phyloP scores from a whole-genome alignment of 148 eudicot species.

The Spergularia marina region DNA sequence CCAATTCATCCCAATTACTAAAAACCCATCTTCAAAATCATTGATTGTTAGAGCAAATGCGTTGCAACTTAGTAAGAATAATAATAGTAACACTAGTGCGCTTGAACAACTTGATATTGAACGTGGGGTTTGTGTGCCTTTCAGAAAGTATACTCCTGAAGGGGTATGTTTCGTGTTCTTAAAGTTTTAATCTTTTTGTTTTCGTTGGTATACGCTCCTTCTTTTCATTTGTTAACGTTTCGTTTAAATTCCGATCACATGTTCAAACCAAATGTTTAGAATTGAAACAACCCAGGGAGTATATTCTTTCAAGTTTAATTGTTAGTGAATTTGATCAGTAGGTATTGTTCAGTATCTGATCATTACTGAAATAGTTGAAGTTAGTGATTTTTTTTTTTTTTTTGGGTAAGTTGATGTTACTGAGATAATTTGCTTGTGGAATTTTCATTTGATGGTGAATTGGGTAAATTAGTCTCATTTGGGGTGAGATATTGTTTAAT shows the following conservation, averaged over 20 bases:
- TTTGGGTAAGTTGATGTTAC: neutral
- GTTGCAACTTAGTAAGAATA: conserved; percentile 28
- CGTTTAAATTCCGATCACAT: too few species aligned
- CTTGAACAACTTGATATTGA: conserved; percentile 86
- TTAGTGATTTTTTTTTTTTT: too few species aligned
- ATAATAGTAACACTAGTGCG: conserved; percentile 44
- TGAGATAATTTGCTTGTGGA: neutral
- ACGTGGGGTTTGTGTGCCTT: conserved; percentile 95
- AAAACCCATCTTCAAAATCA: conserved; percentile 19
- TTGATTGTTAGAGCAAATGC: conserved; percentile 28
- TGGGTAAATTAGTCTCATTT: neutral
- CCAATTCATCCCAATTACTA: conserved; percentile 5
- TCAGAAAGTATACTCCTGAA: conserved; percentile 87
- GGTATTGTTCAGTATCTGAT: conserved; percentile 15
- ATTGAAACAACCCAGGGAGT: too few species aligned
- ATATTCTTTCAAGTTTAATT: neutral
- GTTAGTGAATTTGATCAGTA: neutral
- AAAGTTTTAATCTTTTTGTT: neutral
- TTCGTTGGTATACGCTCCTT: neutral
- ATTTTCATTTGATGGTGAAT: conserved; percentile 1
- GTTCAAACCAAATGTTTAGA: too few species aligned
- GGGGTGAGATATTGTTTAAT: neutral
- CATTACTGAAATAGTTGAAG: neutral
- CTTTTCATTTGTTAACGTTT: too few species aligned
- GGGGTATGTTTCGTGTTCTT: conserved; percentile 31